phyloP scores from a whole-genome alignment of 306 rosid species.

The Dalbergia oliveri region DNA sequence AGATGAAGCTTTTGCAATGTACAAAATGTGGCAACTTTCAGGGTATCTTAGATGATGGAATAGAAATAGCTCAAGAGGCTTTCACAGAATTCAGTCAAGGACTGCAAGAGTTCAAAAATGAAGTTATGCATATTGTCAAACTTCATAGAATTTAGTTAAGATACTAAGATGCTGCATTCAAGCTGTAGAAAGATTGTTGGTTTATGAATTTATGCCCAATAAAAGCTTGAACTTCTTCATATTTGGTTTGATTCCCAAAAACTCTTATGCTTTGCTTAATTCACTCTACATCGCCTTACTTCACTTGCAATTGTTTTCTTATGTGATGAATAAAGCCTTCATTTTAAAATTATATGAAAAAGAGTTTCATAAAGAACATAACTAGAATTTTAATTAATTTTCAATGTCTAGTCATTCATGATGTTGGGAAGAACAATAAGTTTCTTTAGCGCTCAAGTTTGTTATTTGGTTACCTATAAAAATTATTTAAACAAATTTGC shows the following conservation, averaged over 20 bases:
- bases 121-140: slow-evolving; percentile 56
- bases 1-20: too few relatives aligned
- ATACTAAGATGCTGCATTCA: slow-evolving; percentile 61
- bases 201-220: slow-evolving; percentile 62
- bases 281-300: background rate
- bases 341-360: background rate
- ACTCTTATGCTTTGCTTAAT: background rate
- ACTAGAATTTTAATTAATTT: slow-evolving; percentile 12
- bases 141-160: slow-evolving; percentile 65
- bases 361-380: background rate
- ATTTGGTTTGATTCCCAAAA: slow-evolving; percentile 46
- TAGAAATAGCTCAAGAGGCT: slow-evolving; percentile 69
- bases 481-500: background rate
- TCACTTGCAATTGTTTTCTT: background rate
- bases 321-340: background rate
- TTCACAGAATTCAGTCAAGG: slow-evolving; percentile 62
- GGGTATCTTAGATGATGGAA: slow-evolving; percentile 56
- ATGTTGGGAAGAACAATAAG: background rate
- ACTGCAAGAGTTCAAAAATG: slow-evolving; percentile 57
- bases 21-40: slow-evolving; percentile 3
- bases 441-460: background rate
- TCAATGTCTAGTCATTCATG: background rate
- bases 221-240: slow-evolving; percentile 58
- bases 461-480: background rate
- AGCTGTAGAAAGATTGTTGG: slow-evolving; percentile 54